Conservation (phyloP, 768 basidiomycete genomes). For the Kondoa subrosea region DNA sequence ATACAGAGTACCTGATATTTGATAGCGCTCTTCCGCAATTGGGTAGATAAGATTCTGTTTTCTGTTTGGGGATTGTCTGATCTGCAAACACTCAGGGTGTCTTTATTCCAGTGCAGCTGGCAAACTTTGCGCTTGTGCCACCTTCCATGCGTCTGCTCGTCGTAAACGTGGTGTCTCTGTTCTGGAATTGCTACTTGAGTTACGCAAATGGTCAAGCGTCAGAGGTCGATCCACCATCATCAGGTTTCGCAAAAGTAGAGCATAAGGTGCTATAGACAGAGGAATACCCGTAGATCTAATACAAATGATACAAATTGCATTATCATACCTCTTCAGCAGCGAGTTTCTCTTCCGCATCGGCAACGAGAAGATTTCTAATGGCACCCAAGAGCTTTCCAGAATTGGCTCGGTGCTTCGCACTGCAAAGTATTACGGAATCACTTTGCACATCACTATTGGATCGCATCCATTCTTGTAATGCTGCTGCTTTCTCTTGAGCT, state of each 20-base stretch:
- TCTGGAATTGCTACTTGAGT: constrained; percentile 1
- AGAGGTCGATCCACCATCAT: background rate
- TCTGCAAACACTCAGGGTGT: too few relatives aligned
- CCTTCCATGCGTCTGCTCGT: constrained; percentile 58
- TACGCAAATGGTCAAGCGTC: background rate
- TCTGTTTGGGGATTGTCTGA: background rate
- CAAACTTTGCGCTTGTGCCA: constrained; percentile 64
- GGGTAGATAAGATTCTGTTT: background rate
- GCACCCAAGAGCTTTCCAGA: constrained; percentile 49
- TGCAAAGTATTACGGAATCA: constrained; percentile 5
- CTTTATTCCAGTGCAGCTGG: constrained; percentile 49
- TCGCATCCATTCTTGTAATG: background rate
- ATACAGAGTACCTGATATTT: too few relatives aligned
- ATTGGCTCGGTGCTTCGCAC: constrained; percentile 70
- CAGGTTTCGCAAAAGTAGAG: background rate
- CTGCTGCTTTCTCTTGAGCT: constrained; percentile 13
- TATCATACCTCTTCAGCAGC: background rate
- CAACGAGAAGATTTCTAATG: constrained; percentile 34
- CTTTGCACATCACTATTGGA: background rate
- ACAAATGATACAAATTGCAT: background rate
- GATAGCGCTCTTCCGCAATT: background rate
- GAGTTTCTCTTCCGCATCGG: background rate
- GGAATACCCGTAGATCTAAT: background rate
- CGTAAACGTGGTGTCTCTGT: constrained; percentile 54
- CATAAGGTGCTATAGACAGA: background rate